phyloP scores from a whole-genome alignment of 257 asterid species.

The Solanum arcanum region DNA sequence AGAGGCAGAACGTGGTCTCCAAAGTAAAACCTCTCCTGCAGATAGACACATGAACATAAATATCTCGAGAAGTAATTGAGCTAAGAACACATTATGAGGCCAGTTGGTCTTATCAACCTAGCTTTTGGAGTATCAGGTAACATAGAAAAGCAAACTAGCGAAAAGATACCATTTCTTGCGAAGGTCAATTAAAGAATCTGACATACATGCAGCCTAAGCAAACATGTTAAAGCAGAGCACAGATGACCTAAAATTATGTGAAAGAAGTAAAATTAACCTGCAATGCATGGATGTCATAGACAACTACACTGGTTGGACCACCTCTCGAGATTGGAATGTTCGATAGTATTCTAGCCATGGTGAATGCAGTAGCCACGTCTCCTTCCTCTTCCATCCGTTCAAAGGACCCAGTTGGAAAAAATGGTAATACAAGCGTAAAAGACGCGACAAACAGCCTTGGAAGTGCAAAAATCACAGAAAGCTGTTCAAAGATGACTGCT shows the following conservation, averaged over 20 bases:
- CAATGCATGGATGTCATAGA: constrained; percentile 80
- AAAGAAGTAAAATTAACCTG: constrained; percentile 37
- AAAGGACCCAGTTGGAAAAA: constrained; percentile 90
- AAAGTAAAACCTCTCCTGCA: constrained; percentile 91
- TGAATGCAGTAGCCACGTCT: constrained; percentile 90
- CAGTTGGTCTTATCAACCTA: not conserved
- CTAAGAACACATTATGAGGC: not conserved
- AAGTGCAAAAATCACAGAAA: constrained; percentile 89
- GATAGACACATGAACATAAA: not conserved
- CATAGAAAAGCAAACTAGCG: not conserved
- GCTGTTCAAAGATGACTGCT: constrained; percentile 83
- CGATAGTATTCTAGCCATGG: constrained; percentile 91
- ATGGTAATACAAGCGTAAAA: constrained; percentile 68
- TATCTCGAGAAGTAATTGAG: not conserved
- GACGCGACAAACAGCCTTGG: constrained; percentile 89
- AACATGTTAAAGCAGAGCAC: not conserved
- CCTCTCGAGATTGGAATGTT: constrained; percentile 85
- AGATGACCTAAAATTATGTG: not conserved
- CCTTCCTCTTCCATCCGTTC: constrained; percentile 97
- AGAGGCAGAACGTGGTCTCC: constrained; percentile 81
- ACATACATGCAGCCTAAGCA: not conserved
- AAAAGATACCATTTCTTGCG: not conserved
- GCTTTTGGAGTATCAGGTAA: not conserved
- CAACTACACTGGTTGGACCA: constrained; percentile 87
- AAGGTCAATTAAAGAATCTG: not conserved